Evolutionary conservation across 2,329 filamentous ascomycete genomes (phyloP).

Genomic region (Teratosphaeria pseudoeucalypti): DNA sequence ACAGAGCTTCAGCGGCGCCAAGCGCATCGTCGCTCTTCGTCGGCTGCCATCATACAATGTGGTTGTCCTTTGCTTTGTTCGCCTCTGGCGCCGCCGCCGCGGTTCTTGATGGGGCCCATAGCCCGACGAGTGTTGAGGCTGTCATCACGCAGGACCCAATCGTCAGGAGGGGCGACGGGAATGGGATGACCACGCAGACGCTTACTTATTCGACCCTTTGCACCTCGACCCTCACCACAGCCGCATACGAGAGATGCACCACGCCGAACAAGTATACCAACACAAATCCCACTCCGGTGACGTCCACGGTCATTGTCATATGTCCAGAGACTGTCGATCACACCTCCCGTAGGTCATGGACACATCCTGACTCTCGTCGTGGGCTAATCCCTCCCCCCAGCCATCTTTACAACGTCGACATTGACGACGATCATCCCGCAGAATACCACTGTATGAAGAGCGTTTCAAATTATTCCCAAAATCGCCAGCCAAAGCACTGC

Average conservation of each 20-base stretch:
- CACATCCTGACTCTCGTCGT: background rate
- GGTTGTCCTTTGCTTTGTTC: background rate
- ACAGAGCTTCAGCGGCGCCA: background rate
- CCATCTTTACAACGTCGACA: background rate
- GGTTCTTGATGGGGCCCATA: background rate
- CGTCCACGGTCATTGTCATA: background rate
- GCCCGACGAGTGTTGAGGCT: background rate
- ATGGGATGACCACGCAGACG: background rate
- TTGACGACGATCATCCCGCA: constrained; percentile 3
- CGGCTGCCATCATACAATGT: background rate
- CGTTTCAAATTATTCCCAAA: background rate
- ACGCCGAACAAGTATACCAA: constrained; percentile 4
- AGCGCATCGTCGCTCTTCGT: background rate
- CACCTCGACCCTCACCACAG: background rate
- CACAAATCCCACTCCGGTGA: constrained; percentile 1
- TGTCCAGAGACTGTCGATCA: background rate
- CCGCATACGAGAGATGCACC: background rate
- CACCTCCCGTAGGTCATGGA: background rate
- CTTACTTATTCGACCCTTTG: background rate
- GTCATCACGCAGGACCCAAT: background rate
- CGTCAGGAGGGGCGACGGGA: background rate
- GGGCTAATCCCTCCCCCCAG: background rate
- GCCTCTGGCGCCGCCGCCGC: background rate
- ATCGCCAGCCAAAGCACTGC: background rate
- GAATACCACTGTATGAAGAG: constrained; percentile 1